Conservation (phyloP, 495 filamentous ascomycete genomes). For the Alectoria sarmentosa region DNA sequence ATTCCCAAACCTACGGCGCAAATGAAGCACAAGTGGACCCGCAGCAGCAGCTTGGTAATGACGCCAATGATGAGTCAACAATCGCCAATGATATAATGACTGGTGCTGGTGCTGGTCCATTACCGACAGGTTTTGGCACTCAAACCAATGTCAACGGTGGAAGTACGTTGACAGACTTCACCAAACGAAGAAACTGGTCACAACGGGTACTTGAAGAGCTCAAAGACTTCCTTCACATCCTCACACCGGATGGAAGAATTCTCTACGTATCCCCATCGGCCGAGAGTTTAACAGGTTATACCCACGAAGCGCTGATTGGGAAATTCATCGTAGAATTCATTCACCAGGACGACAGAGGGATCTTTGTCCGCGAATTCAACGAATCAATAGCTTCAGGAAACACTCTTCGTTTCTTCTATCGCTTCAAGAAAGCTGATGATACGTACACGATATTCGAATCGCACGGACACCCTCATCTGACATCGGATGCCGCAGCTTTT, state of each 20-base stretch:
- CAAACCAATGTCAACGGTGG: conserved; percentile 42
- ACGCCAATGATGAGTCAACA: conserved; percentile 18
- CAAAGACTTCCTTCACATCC: conserved; percentile 79
- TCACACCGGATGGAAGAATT: conserved; percentile 76
- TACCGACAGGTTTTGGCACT: conserved; percentile 47
- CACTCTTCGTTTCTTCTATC: conserved; percentile 79
- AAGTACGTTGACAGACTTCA: conserved; percentile 72
- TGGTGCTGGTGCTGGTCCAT: conserved; percentile 48
- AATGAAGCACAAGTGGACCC: conserved; percentile 19
- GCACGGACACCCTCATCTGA: conserved; percentile 85
- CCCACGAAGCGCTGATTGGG: conserved; percentile 60
- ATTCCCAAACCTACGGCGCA: conserved; percentile 22
- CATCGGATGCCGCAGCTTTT: conserved; percentile 52
- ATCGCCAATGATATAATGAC: conserved; percentile 31
- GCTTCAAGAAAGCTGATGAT: conserved; percentile 70
- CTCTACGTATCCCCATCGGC: conserved; percentile 78
- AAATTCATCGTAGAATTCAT: conserved; percentile 71
- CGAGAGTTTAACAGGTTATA: conserved; percentile 70
- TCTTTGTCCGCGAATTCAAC: conserved; percentile 85
- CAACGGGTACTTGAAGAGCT: conserved; percentile 84
- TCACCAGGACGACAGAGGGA: conserved; percentile 78
- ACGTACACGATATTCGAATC: conserved; percentile 77
- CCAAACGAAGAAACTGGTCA: conserved; percentile 82
- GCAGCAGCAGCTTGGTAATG: conserved; percentile 22
- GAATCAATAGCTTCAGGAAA: conserved; percentile 81